Conservation (phyloP, 768 basidiomycete species). For the Trametes gibbosa region DNA sequence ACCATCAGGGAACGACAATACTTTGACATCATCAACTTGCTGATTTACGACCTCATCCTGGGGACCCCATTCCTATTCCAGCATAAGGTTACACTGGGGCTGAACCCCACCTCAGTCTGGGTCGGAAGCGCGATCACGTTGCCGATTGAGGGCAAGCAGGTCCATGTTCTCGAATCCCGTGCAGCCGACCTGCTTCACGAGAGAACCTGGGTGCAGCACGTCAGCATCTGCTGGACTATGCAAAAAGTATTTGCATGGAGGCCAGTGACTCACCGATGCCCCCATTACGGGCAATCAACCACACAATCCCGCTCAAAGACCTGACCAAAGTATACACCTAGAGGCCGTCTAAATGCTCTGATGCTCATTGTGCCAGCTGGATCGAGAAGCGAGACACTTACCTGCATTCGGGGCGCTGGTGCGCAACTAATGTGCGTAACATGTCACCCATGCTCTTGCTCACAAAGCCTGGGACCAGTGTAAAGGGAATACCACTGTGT, state of each 20-base stretch:
- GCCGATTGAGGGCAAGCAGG: constrained; percentile 2
- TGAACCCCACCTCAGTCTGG: constrained; percentile 9
- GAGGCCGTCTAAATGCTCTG: constrained; percentile 22
- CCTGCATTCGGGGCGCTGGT: constrained; percentile 24
- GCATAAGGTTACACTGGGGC: constrained; percentile 2
- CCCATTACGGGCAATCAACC: constrained; percentile 22
- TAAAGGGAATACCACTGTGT: background rate
- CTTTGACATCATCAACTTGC: constrained; percentile 24
- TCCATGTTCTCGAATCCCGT: background rate
- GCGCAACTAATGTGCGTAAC: constrained; percentile 14
- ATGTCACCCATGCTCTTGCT: constrained; percentile 20
- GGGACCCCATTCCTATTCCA: constrained; percentile 27
- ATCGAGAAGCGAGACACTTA: constrained; percentile 22
- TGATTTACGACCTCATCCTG: constrained; percentile 24
- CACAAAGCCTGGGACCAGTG: constrained; percentile 2
- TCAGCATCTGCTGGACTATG: constrained; percentile 10
- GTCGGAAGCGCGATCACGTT: background rate
- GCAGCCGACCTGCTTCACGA: constrained; percentile 11
- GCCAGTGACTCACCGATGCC: constrained; percentile 13
- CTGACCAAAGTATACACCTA: constrained; percentile 18
- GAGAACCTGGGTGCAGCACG: constrained; percentile 13
- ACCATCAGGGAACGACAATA: constrained; percentile 7
- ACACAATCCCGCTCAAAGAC: constrained; percentile 22
- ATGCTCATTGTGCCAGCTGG: constrained; percentile 21
- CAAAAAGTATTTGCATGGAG: constrained; percentile 14